Evolutionary conservation across 2,329 filamentous ascomycete genomes (phyloP), one percentile per base, ranked within the genome.

Genomic region (Hymenoscyphus linearis): DNA sequence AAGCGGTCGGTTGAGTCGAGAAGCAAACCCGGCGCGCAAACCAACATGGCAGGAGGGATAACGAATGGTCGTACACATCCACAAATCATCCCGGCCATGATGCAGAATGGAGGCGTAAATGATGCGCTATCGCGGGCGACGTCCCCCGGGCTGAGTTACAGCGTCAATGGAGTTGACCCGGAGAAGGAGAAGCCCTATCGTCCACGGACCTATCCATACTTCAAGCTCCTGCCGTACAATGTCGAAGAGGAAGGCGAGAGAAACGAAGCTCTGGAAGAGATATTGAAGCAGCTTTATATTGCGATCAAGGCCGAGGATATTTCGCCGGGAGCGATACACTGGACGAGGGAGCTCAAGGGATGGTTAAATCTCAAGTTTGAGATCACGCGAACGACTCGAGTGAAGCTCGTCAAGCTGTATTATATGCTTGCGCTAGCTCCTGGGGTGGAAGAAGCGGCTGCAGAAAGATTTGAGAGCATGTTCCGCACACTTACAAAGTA

Each of bases 341-440:
- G 95, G 95, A 97, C 95, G 16, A 87, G 93, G 68, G 95, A 99
- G 82, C 87, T 99, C 55, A 86, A 93, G 72, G 91, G 89, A 76
- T 99, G 96, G 95, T 82, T 99, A 67, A 90, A 89, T 59, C 85
- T 99, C 76, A 99, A 99, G 80, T 99, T 99, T 73, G 93, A 99
- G 77, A 91, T 96, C 73, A 91, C 91, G 55, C 86, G 90, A 69
- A 87, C 89, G 73, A 86, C 93, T 67, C 84, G 96, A 61, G 86
- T 92, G 55, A 91, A 85, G 75, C 84, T 99, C 34, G 90, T 95
- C 34, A 90, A 88, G 77, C 82, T 99, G 40, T 99, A 97, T 78
- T 99, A 96, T 76, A 92, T 96, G 77, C 87, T 99, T 62, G 84
- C 91, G 4, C 82, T 99, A 63, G 91, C 95, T 31, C 95, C 93